Conservation (phyloP, 2,329 filamentous ascomycete species). For the Nectriaceae sp. region DNA sequence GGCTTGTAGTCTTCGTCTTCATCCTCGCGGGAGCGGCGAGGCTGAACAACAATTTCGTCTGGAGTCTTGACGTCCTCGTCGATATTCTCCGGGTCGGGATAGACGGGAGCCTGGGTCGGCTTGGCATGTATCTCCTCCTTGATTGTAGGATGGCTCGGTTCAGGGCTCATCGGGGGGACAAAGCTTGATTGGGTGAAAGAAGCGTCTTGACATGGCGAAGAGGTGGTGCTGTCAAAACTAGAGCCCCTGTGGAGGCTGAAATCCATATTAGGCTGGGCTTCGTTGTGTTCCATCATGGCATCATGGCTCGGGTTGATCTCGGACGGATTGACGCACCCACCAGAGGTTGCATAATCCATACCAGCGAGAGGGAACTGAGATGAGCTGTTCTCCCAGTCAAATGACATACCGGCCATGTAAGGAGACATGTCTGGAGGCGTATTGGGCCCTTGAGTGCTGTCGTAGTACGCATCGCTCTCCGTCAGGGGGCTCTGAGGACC, state of each 20-base stretch:
- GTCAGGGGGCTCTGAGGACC: constrained; percentile 20
- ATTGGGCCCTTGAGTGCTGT: constrained; percentile 17
- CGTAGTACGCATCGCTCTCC: constrained; percentile 16
- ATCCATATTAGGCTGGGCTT: background rate
- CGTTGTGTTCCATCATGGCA: background rate
- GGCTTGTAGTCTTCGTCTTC: constrained; percentile 11
- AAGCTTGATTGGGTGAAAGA: background rate
- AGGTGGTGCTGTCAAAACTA: constrained; percentile 5
- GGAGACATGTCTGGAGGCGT: constrained; percentile 21
- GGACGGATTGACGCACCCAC: constrained; percentile 18
- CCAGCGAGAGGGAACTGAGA: constrained; percentile 11
- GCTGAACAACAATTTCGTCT: background rate
- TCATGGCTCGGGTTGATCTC: constrained; percentile 15
- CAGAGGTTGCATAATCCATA: constrained; percentile 7
- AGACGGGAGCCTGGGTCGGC: constrained; percentile 1
- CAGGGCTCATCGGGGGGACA: background rate
- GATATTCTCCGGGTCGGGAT: constrained; percentile 14
- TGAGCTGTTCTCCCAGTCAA: constrained; percentile 4
- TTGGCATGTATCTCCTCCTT: constrained; percentile 1
- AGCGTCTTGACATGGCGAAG: background rate
- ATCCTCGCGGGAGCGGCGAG: background rate
- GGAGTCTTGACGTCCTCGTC: background rate
- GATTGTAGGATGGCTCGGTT: background rate
- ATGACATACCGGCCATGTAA: background rate
- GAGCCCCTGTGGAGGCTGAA: constrained; percentile 7